These are phyloP conservation scores for Lentinus tigrinus DNA, from an alignment of 768 basidiomycete species.

Conservation along the genomic window DNA sequence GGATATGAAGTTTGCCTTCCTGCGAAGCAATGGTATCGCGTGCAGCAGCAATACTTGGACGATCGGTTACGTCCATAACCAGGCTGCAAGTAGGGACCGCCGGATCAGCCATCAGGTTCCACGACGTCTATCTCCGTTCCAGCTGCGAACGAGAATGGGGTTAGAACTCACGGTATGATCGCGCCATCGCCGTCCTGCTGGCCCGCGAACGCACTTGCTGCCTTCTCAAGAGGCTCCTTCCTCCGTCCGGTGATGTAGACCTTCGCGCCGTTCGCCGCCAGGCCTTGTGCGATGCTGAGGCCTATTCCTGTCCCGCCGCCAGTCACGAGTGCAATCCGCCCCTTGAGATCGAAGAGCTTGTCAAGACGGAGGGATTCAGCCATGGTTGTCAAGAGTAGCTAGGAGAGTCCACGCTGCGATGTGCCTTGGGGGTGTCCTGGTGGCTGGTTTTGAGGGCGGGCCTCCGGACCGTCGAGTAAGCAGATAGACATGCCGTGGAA, in stretches of 20 bases:
- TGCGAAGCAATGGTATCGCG: constrained; percentile 52
- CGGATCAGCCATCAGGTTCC: neutral
- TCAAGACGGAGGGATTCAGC: constrained; percentile 12
- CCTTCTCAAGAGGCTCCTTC: constrained; percentile 58
- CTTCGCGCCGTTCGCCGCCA: constrained; percentile 76
- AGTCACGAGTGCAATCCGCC: constrained; percentile 52
- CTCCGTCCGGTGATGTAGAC: constrained; percentile 80
- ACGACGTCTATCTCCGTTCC: neutral
- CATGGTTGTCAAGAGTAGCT: constrained; percentile 2
- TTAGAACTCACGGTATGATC: constrained; percentile 54
- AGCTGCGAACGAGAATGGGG: neutral
- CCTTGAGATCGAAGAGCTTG: constrained; percentile 44
- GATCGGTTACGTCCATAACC: constrained; percentile 70
- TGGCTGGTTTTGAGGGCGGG: neutral
- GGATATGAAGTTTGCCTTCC: constrained; percentile 73
- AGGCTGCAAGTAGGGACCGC: constrained; percentile 39
- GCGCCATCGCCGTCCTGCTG: constrained; percentile 41
- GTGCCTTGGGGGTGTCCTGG: neutral
- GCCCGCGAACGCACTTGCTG: constrained; percentile 43
- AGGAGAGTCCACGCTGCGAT: neutral
- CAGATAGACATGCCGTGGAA: neutral
- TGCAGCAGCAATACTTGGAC: constrained; percentile 58
- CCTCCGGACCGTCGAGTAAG: neutral
- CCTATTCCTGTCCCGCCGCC: constrained; percentile 55
- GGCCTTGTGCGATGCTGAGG: constrained; percentile 67